These are phyloP conservation scores for Dalbergia oliveri DNA, from an alignment of 306 rosid genomes.

Conservation along the genomic window DNA sequence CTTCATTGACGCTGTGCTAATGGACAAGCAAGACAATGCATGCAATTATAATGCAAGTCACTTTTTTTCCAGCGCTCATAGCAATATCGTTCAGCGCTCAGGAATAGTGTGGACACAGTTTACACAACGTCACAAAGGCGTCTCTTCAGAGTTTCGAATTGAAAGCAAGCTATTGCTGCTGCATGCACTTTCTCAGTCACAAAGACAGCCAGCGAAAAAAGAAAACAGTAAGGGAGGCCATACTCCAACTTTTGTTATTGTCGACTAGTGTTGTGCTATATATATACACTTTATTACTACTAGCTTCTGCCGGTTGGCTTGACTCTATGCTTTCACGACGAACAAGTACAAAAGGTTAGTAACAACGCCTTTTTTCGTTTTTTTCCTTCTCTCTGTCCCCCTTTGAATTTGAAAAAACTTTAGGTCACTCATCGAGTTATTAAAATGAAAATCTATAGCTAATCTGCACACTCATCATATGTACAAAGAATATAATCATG, in stretches of 20 bases:
- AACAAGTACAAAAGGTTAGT: too few species aligned
- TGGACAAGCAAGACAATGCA: not conserved
- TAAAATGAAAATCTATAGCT: not conserved
- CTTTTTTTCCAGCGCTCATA: not conserved
- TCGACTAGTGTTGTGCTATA: not conserved
- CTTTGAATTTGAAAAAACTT: not conserved
- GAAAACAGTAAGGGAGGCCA: not conserved
- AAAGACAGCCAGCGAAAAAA: too few species aligned
- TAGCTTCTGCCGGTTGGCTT: too few species aligned
- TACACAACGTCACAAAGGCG: too few species aligned
- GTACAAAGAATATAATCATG: not conserved
- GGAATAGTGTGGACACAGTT: not conserved
- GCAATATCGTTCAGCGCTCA: not conserved
- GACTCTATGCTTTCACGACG: too few species aligned
- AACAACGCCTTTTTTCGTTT: not conserved
- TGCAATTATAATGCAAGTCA: not conserved
- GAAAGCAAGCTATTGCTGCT: not conserved
- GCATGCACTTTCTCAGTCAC: not conserved
- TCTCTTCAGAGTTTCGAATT: not conserved
- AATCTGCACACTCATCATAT: not conserved
- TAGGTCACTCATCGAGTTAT: not conserved
- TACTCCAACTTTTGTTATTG: not conserved
- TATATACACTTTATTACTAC: too few species aligned
- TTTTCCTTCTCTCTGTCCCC: not conserved
- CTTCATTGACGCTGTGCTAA: not conserved